Evolutionary conservation across 257 asterid genomes (phyloP).

Genomic region (Solanum clarkiae): DNA sequence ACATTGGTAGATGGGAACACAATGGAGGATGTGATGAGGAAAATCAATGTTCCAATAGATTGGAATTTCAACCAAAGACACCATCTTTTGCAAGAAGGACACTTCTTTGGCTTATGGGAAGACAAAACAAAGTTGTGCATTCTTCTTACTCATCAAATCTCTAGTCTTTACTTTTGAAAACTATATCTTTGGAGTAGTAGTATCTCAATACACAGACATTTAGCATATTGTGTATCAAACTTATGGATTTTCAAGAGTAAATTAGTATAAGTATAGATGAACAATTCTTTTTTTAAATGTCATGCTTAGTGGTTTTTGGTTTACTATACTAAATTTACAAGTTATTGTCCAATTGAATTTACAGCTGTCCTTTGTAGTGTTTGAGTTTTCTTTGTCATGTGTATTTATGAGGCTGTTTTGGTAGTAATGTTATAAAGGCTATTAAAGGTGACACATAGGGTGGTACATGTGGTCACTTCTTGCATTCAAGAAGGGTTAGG

Average conservation of each 20-base stretch:
- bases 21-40: conserved; percentile 43
- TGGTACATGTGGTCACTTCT: neutral
- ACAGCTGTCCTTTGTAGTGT: neutral
- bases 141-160: conserved; percentile 39
- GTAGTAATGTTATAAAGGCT: neutral
- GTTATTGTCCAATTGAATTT: neutral
- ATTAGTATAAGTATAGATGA: neutral
- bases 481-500: neutral
- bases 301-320: neutral
- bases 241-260: neutral
- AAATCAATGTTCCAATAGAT: conserved; percentile 36
- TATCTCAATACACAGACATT: neutral
- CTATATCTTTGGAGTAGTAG: neutral
- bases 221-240: neutral
- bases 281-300: neutral
- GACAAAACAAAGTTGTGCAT: conserved; percentile 67
- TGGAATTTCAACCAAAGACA: conserved; percentile 45
- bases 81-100: conserved; percentile 74
- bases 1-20: conserved; percentile 34
- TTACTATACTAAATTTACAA: neutral
- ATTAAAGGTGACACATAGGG: neutral
- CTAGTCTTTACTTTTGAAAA: conserved; percentile 11
- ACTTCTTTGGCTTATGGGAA: conserved; percentile 74
- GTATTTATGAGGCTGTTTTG: neutral
- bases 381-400: neutral